Evolutionary conservation across 768 basidiomycete species (phyloP), one percentile per base, ranked within the genome.

Genomic region (Pisolithus microcarpus): DNA sequence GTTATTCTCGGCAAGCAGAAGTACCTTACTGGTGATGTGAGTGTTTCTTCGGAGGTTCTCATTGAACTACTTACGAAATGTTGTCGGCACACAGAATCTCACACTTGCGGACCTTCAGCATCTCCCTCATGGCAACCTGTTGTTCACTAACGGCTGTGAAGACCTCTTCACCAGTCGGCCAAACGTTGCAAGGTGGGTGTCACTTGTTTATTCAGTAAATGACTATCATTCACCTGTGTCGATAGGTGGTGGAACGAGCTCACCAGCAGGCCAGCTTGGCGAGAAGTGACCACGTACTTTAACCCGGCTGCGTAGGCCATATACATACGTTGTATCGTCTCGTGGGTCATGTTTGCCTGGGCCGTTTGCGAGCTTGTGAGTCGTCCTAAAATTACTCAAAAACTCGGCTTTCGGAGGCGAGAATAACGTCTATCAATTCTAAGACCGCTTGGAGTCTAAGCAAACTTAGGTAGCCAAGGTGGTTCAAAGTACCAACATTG

Each of bases 31-130:
- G 82, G 83, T 2, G 65, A 82, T 50, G 81, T 79, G 48, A 43
- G 74, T 66, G 19, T 24, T 26, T 26, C 26, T 26, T 26, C 26
- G 26, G 26, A 26, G 26, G 26, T 26, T 6, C 26, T 26, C 26
- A 26, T 7, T 26, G 26, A 3, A 26, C 26, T 4, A 7, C 7
- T 26, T 26, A 26, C 26, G 26, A 26, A 26, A 26, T 26, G 26
- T 7, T 26, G 26, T 5, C 7, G 26, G 26, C 23, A 24, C 30
- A 10, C 52, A 75, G 69, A 58, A 64, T 26, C 18, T 84, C 48
- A 81, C 79, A 7, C 66, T 83, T 1, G 80, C 77, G 3, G 83
- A 84, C 58, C 68, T 84, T 10, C 76, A 75, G 63, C 81, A 82
- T 60, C 60, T 84, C 26, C 74, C 81, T 0, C 75, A 73, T 43